These are phyloP conservation scores for Candida coquimbonensis DNA, from an alignment of 805 yeast species.

Conservation along the genomic window DNA sequence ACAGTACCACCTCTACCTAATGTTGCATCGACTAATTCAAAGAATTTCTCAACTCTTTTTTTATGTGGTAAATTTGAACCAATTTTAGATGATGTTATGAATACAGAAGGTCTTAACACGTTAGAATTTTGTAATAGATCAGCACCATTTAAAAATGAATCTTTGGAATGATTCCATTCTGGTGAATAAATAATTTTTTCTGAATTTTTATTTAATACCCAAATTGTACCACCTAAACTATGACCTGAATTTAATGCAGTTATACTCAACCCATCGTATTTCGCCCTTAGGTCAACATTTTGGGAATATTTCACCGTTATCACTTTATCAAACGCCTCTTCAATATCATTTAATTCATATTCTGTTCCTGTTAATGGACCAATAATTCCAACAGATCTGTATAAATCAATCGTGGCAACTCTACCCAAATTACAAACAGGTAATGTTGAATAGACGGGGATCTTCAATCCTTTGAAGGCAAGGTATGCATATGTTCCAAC, in stretches of 20 bases:
- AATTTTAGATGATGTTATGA: slow-evolving; percentile 65
- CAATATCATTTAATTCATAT: slow-evolving; percentile 68
- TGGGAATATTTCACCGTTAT: slow-evolving; percentile 73
- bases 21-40: slow-evolving; percentile 56
- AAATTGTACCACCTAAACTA: slow-evolving; percentile 86
- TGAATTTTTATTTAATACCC: slow-evolving; percentile 67
- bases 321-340: slow-evolving; percentile 69
- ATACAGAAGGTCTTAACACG: slow-evolving; percentile 73
- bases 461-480: slow-evolving; percentile 51
- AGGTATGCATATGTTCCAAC: slow-evolving; percentile 73
- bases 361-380: slow-evolving; percentile 60
- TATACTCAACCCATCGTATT: slow-evolving; percentile 50
- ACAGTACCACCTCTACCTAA: slow-evolving; percentile 74
- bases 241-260: slow-evolving; percentile 91
- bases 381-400: slow-evolving; percentile 61
- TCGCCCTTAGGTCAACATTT: slow-evolving; percentile 54
- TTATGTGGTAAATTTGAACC: slow-evolving; percentile 61
- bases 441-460: slow-evolving; percentile 82
- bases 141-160: slow-evolving; percentile 73
- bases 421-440: slow-evolving; percentile 87
- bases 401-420: slow-evolving; percentile 76
- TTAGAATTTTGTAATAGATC: slow-evolving; percentile 51
- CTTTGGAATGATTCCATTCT: slow-evolving; percentile 92
- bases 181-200: slow-evolving; percentile 87
- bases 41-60: slow-evolving; percentile 55